Evolutionary conservation across 2,329 filamentous ascomycete genomes (phyloP).

Genomic region (Ophiostoma himal-ulmi): DNA sequence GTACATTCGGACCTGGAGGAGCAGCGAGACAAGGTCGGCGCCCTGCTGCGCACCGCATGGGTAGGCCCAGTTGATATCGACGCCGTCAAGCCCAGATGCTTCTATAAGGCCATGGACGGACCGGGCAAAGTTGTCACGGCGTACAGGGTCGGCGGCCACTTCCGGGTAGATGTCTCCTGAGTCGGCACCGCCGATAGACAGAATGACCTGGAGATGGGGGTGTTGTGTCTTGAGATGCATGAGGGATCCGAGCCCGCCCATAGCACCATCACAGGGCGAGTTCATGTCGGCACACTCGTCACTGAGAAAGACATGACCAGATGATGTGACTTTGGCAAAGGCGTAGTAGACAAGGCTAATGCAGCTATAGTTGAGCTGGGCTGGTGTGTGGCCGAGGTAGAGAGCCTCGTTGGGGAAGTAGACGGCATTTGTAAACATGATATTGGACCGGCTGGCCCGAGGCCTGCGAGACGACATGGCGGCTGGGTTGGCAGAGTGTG

Average conservation of each 20-base stretch:
- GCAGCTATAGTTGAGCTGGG: slow-evolving; percentile 65
- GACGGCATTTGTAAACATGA: slow-evolving; percentile 66
- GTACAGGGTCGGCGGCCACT: slow-evolving; percentile 56
- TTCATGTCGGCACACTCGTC: slow-evolving; percentile 72
- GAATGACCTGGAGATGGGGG: slow-evolving; percentile 64
- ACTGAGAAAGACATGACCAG: slow-evolving; percentile 66
- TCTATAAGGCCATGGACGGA: slow-evolving; percentile 63
- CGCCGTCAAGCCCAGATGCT: slow-evolving; percentile 64
- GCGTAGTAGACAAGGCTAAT: slow-evolving; percentile 80
- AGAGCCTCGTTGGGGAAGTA: slow-evolving; percentile 79
- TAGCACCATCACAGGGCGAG: slow-evolving; percentile 64
- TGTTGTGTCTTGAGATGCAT: slow-evolving; percentile 66
- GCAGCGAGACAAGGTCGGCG: slow-evolving; percentile 61
- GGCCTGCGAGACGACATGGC: slow-evolving; percentile 35
- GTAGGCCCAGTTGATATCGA: slow-evolving; percentile 80
- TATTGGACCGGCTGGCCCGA: slow-evolving; percentile 41
- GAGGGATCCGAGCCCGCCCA: slow-evolving; percentile 67
- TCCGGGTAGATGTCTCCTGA: slow-evolving; percentile 62
- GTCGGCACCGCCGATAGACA: slow-evolving; percentile 66
- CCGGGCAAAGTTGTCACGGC: slow-evolving; percentile 63
- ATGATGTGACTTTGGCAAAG: slow-evolving; percentile 66
- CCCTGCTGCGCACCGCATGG: slow-evolving; percentile 62
- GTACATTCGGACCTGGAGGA: slow-evolving; percentile 59
- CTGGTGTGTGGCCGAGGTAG: slow-evolving; percentile 67
- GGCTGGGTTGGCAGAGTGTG: not conserved